These are phyloP conservation scores for Mitragyna speciosa DNA, from an alignment of 257 asterid genomes.

Conservation along the genomic window DNA sequence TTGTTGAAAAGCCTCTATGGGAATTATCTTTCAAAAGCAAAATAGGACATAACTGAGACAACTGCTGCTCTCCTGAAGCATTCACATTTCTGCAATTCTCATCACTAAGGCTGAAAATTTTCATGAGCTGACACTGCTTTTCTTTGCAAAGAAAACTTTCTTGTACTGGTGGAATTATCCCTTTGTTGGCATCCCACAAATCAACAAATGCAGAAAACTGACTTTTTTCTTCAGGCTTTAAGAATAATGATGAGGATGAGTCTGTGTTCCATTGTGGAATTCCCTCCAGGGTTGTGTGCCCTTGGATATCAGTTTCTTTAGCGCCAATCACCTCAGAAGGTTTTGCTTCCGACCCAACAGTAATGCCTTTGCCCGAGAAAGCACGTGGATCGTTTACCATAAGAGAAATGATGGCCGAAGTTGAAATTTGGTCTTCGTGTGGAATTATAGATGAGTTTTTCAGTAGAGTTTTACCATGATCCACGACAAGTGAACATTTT, in stretches of 20 bases:
- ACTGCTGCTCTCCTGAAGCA: slow-evolving; percentile 35
- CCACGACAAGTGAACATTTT: slow-evolving; percentile 33
- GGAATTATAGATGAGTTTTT: slow-evolving; percentile 30
- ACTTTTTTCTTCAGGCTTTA: slow-evolving; percentile 33
- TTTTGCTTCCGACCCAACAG: slow-evolving; percentile 32
- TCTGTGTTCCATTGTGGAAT: slow-evolving; percentile 14
- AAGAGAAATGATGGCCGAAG: slow-evolving; percentile 53
- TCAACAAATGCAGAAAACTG: slow-evolving; percentile 24
- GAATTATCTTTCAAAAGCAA: slow-evolving; percentile 53
- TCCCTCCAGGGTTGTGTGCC: slow-evolving; percentile 8
- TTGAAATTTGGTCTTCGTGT: slow-evolving; percentile 36
- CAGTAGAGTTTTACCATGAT: slow-evolving; percentile 23
- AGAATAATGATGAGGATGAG: slow-evolving; percentile 22
- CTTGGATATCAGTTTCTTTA: slow-evolving; percentile 35
- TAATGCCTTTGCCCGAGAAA: slow-evolving; percentile 29
- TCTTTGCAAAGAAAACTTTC: slow-evolving; percentile 64
- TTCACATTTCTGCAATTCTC: slow-evolving; percentile 36
- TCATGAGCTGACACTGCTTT: slow-evolving; percentile 54
- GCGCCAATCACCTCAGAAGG: slow-evolving; percentile 20
- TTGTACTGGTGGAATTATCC: slow-evolving; percentile 60
- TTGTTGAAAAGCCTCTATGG: slow-evolving; percentile 40
- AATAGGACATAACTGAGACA: slow-evolving; percentile 62
- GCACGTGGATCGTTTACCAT: slow-evolving; percentile 71
- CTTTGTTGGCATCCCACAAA: slow-evolving; percentile 68
- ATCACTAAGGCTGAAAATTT: slow-evolving; percentile 45